Conservation (phyloP, 2,329 filamentous ascomycete species). For the Alternaria sp. region DNA sequence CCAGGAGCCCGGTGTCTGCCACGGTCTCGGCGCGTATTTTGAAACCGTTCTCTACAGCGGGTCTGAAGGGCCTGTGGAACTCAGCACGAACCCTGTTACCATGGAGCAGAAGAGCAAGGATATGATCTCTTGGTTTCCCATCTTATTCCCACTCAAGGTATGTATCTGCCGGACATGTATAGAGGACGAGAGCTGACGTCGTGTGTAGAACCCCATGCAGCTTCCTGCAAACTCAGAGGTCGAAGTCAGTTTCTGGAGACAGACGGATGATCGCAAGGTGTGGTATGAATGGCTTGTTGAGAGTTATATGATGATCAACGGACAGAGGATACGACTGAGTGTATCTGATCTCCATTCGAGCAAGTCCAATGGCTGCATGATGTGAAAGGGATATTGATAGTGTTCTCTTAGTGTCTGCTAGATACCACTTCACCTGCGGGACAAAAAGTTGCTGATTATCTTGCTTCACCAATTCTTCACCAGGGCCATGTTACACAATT, state of each 20-base stretch:
- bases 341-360: constrained; percentile 53
- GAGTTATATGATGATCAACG: constrained; percentile 73
- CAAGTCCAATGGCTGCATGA: constrained; percentile 51
- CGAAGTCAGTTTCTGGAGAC: constrained; percentile 92
- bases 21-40: constrained; percentile 94
- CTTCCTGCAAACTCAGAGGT: constrained; percentile 86
- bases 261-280: constrained; percentile 93
- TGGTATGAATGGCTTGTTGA: constrained; percentile 99
- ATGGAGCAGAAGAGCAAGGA: constrained; percentile 94
- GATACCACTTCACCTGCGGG: not conserved
- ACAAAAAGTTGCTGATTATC: not conserved
- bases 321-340: constrained; percentile 71
- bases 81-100: constrained; percentile 90
- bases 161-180: constrained; percentile 28
- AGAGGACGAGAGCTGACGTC: constrained; percentile 10
- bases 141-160: constrained; percentile 96
- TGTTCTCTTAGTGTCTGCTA: not conserved
- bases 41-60: constrained; percentile 89
- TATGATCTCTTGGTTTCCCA: constrained; percentile 99
- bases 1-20: constrained; percentile 80
- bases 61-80: constrained; percentile 71
- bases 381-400: constrained; percentile 29
- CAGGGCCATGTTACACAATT: not conserved
- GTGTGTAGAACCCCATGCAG: constrained; percentile 78
- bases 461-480: not conserved